Evolutionary conservation across 2,329 filamentous ascomycete species (phyloP).

Genomic region (Colletotrichum sp.): DNA sequence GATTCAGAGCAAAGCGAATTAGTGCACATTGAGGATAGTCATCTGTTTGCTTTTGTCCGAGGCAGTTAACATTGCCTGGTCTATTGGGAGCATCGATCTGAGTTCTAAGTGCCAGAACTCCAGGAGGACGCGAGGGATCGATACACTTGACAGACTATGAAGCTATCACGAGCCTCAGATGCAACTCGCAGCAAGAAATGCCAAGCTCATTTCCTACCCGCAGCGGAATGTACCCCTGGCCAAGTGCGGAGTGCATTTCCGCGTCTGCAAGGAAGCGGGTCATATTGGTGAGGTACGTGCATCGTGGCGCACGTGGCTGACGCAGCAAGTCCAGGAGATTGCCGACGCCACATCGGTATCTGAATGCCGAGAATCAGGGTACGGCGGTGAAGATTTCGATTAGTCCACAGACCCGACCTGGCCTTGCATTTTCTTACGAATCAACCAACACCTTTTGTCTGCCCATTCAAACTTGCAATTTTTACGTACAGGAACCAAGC

Average conservation of each 20-base stretch:
- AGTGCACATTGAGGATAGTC: neutral
- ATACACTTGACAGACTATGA: neutral
- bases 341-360: neutral
- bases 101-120: neutral
- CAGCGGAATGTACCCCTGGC: neutral
- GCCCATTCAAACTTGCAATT: neutral
- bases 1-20: neutral
- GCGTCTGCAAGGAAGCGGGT: neutral
- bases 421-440: neutral
- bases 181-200: neutral
- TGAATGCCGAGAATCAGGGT: slow-evolving; percentile 1
- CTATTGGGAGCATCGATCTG: rapidly evolving
- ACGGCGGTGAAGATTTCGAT: neutral
- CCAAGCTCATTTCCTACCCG: neutral
- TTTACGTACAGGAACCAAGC: neutral
- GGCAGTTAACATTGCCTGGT: neutral
- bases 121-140: neutral
- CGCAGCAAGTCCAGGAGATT: neutral
- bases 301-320: neutral
- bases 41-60: neutral
- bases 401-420: neutral
- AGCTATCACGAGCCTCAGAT: neutral
- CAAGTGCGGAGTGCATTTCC: neutral
- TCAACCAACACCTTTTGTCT: neutral
- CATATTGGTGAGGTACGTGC: neutral